Percentiles rank a stretch among this genome's conserved stretches.
phyloP scores from a whole-genome alignment of 2,329 filamentous ascomycete genomes.

The Pseudogymnoascus destructans region DNA sequence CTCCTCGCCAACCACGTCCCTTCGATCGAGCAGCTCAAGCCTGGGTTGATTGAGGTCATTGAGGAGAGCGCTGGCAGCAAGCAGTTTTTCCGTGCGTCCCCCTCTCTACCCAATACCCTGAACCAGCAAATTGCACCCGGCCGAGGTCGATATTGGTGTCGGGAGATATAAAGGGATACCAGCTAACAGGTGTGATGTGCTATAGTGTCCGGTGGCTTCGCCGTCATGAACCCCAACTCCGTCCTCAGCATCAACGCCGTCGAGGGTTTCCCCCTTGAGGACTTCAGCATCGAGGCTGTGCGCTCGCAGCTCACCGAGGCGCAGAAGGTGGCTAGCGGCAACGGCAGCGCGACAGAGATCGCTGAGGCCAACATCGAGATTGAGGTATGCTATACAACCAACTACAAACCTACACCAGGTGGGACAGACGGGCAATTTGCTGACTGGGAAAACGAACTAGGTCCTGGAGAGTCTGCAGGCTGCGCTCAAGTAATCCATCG shows the following conservation, averaged over 20 bases:
- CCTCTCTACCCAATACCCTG: neutral
- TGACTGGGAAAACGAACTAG: slow-evolving; percentile 34
- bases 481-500: slow-evolving; percentile 56
- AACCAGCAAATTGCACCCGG: neutral
- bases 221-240: slow-evolving; percentile 90
- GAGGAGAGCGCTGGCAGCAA: slow-evolving; percentile 84
- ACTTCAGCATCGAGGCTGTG: slow-evolving; percentile 89
- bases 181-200: slow-evolving; percentile 11
- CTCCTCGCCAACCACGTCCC: slow-evolving; percentile 98
- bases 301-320: slow-evolving; percentile 84
- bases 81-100: slow-evolving; percentile 88
- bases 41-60: slow-evolving; percentile 85
- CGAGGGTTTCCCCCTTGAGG: slow-evolving; percentile 86
- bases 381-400: slow-evolving; percentile 51
- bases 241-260: slow-evolving; percentile 95
- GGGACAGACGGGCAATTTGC: neutral
- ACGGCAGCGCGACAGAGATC: slow-evolving; percentile 91
- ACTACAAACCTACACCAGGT: neutral
- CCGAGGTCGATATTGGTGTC: neutral
- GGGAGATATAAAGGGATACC: neutral
- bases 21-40: slow-evolving; percentile 97
- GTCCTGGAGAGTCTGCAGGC: slow-evolving; percentile 75
- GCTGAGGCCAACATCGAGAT: slow-evolving; percentile 98
- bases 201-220: slow-evolving; percentile 88
- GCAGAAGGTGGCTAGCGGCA: slow-evolving; percentile 83